Evolutionary conservation across 2,329 filamentous ascomycete genomes (phyloP), one percentile per base, ranked within the genome.

Genomic region (Gremmenia infestans): DNA sequence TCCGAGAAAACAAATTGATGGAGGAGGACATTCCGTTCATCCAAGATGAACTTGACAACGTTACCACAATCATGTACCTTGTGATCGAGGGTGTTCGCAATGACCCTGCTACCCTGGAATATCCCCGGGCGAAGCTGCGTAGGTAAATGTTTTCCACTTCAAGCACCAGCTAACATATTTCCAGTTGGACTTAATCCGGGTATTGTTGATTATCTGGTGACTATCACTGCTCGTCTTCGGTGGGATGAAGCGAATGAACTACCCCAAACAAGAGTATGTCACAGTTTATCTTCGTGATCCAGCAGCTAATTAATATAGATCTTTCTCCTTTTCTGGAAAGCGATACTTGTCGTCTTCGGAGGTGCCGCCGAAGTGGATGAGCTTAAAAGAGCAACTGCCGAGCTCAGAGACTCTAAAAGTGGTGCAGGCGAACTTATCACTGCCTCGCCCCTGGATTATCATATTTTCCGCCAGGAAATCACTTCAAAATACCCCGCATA

Each of bases 401-500:
- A 91, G 62, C 65, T 71, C 4, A 68, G 71, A 12, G 65, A 68
- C 39, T 56, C 65, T 6, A 76, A 79, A 28, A 76, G 68, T 1
- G 70, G 80, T 23, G 79, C 81, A 39, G 81, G 80, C 57, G 85
- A 85, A 64, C 78, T 89, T 46, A 93, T 99, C 58, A 96, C 89
- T 1, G 93, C 94, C 4, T 97, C 93, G 1, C 94, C 94, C 4
- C 76, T 99, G 11, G 94, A 99, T 68, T 99, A 99, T 68, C 93
- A 99, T 69, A 81, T 92, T 22, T 99, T 99, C 69, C 87, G 94
- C 37, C 93, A 97, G 71, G 94, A 99, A 71, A 93, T 99, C 56
- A 95, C 88, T 15, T 97, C 93, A 2, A 99, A 99, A 73, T 99
- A 99, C 70, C 94, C 94, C 11, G 89, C 94, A 2, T 99, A 99